phyloP scores from a whole-genome alignment of 1,284 basidiomycete genomes.

The Microbotryum saponariae region DNA sequence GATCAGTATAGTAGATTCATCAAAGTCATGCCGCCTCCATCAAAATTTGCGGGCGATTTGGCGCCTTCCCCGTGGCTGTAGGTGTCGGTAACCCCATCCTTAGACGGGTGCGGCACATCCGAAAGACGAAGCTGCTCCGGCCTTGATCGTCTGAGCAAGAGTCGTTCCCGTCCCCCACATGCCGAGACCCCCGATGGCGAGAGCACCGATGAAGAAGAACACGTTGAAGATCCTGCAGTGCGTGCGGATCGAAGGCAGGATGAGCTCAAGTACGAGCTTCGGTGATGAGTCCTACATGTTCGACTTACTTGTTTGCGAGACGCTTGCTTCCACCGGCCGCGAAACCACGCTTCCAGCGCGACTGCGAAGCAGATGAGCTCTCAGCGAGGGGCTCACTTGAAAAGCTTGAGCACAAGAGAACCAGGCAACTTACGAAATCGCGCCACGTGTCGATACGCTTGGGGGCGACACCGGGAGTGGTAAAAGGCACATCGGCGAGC shows the following conservation, averaged over 20 bases:
- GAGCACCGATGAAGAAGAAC: slow-evolving; percentile 40
- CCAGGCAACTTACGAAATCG: not conserved
- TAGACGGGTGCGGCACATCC: slow-evolving; percentile 46
- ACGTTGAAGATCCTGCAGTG: slow-evolving; percentile 41
- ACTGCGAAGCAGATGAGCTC: slow-evolving; percentile 1
- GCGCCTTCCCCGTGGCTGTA: too few relatives aligned
- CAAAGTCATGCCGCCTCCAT: too few relatives aligned
- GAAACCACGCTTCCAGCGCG: slow-evolving; percentile 26
- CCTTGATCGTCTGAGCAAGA: slow-evolving; percentile 44
- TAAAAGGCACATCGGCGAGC: slow-evolving; percentile 19
- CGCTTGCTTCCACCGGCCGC: slow-evolving; percentile 10
- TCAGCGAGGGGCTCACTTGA: not conserved
- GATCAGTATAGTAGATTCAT: too few relatives aligned
- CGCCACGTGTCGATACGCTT: slow-evolving; percentile 27
- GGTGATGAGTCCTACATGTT: too few relatives aligned
- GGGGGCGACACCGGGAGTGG: slow-evolving; percentile 16
- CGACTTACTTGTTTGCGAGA: slow-evolving; percentile 8
- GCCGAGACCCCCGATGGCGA: slow-evolving; percentile 42
- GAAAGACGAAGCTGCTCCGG: slow-evolving; percentile 47
- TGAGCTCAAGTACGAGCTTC: too few relatives aligned
- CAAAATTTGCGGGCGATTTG: too few relatives aligned
- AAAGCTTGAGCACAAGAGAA: not conserved
- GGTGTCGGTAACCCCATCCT: not conserved
- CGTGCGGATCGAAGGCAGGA: not conserved
- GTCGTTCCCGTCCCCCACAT: slow-evolving; percentile 45